Conservation (phyloP, 2,329 filamentous ascomycete species). For the Biscogniauxia sp. region DNA sequence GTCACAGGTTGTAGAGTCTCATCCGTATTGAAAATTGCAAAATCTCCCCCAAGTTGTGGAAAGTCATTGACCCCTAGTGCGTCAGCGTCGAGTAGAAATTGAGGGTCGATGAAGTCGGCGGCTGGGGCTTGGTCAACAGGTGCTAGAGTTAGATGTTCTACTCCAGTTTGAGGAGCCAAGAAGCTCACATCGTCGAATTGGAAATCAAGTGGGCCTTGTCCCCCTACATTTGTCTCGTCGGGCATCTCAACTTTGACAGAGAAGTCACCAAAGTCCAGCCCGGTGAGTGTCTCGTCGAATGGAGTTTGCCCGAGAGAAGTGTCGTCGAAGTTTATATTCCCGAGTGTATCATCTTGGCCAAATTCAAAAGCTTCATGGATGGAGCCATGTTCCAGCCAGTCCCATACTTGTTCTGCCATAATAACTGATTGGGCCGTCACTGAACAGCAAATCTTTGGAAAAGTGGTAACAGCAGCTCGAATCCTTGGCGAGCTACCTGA, state of each 20-base stretch:
- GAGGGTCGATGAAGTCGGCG: neutral
- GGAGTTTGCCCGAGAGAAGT: neutral
- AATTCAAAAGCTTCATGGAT: neutral
- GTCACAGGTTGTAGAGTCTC: too few relatives aligned
- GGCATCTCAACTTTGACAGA: neutral
- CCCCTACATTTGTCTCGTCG: neutral
- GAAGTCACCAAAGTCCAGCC: neutral
- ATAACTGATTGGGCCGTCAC: constrained; percentile 3
- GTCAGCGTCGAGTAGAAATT: neutral
- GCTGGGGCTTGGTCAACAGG: neutral
- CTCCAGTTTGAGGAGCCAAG: neutral
- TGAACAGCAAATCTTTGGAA: constrained; percentile 5
- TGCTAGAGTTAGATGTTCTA: neutral
- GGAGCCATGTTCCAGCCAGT: neutral
- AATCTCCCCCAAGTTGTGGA: neutral
- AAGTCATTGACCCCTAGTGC: neutral
- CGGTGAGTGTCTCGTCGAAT: neutral
- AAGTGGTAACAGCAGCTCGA: neutral
- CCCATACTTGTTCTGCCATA: neutral
- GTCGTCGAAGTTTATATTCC: neutral
- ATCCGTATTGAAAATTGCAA: neutral
- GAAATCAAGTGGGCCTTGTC: neutral
- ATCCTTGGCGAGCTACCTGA: constrained; percentile 9
- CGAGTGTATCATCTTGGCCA: neutral
- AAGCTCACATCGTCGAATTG: neutral